Conservation (phyloP, 2,329 filamentous ascomycete genomes). For the Epichloe elymi region DNA sequence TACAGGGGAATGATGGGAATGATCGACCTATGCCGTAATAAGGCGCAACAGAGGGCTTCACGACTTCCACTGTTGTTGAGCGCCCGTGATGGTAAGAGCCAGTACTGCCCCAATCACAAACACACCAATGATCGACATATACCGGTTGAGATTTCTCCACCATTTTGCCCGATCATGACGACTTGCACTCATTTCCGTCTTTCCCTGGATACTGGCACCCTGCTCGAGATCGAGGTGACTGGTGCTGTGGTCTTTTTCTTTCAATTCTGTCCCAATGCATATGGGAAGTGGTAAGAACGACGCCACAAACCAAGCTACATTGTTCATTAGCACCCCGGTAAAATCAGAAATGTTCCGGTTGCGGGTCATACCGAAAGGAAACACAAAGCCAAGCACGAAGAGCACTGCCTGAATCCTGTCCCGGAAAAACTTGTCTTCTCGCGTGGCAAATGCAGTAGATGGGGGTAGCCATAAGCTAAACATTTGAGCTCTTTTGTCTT, state of each 20-base stretch:
- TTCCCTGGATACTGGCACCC: constrained; percentile 20
- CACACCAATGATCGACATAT: constrained; percentile 43
- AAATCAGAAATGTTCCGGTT: background rate
- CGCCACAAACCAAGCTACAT: constrained; percentile 64
- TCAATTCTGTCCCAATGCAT: constrained; percentile 38
- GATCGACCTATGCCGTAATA: background rate
- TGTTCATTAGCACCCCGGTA: constrained; percentile 7
- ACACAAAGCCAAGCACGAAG: constrained; percentile 65
- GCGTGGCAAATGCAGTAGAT: constrained; percentile 49
- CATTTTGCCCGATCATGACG: constrained; percentile 40
- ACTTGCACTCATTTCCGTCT: constrained; percentile 28
- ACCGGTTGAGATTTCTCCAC: constrained; percentile 47
- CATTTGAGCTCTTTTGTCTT: constrained; percentile 44
- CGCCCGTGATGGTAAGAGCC: constrained; percentile 38
- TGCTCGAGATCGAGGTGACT: constrained; percentile 26
- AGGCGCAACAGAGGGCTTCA: constrained; percentile 1
- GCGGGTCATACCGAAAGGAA: constrained; percentile 50
- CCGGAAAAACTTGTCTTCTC: constrained; percentile 49
- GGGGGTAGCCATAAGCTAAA: constrained; percentile 63
- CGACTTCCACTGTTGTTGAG: constrained; percentile 36
- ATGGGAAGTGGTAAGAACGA: constrained; percentile 59
- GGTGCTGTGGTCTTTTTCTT: constrained; percentile 31
- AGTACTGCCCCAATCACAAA: constrained; percentile 39
- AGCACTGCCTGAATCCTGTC: constrained; percentile 63
- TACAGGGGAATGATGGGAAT: too few species aligned